Evolutionary conservation across 2,329 filamentous ascomycete species (phyloP).

Genomic region (Colletotrichum sp.): DNA sequence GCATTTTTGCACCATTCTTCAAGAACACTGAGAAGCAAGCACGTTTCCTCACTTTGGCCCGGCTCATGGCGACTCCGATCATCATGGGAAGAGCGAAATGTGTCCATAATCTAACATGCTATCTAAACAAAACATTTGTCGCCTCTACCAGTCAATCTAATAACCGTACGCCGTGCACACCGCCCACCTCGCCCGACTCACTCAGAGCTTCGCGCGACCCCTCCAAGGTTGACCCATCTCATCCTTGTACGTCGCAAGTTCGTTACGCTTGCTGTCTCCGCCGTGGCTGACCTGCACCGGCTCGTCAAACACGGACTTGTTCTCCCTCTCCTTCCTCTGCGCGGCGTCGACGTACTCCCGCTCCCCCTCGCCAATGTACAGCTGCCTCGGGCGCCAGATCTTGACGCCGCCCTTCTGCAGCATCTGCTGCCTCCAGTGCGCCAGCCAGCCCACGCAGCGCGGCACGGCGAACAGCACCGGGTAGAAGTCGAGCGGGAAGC

Average conservation of each 20-base stretch:
- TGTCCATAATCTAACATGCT: neutral
- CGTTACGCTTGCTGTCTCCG: slow-evolving; percentile 46
- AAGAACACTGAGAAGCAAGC: neutral
- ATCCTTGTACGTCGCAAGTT: slow-evolving; percentile 43
- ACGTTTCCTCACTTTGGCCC: neutral
- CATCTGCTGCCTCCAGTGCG: slow-evolving; percentile 58
- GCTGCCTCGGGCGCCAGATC: slow-evolving; percentile 55
- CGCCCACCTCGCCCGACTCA: neutral
- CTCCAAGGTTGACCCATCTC: slow-evolving; percentile 33
- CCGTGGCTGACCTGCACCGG: slow-evolving; percentile 42
- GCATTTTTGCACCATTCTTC: neutral
- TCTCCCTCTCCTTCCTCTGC: slow-evolving; percentile 35
- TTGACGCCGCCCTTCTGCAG: slow-evolving; percentile 50
- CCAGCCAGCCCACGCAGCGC: slow-evolving; percentile 55
- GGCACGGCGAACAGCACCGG: slow-evolving; percentile 57
- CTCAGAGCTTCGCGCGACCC: slow-evolving; percentile 15
- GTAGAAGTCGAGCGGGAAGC: slow-evolving; percentile 58
- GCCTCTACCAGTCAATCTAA: neutral
- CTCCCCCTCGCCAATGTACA: slow-evolving; percentile 50
- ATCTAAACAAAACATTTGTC: neutral
- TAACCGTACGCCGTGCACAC: neutral
- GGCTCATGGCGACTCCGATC: neutral
- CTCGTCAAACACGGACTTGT: slow-evolving; percentile 35
- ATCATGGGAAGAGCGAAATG: neutral
- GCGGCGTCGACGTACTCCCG: slow-evolving; percentile 47